Evolutionary conservation across 768 basidiomycete species (phyloP), one percentile per base, ranked within the genome.

Genomic region (Leccinum broughii): DNA sequence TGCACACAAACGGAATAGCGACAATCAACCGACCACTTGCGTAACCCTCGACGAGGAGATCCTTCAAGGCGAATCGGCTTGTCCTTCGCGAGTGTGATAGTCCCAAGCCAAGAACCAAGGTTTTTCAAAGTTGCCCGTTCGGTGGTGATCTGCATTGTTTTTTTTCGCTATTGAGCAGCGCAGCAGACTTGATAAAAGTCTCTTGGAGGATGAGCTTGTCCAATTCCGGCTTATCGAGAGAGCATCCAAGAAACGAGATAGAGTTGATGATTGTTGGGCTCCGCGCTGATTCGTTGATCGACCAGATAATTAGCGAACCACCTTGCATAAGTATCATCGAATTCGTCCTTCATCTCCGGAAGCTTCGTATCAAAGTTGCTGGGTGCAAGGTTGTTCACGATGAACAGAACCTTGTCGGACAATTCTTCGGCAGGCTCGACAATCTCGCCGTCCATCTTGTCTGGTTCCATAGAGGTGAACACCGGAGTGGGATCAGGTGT

Each of bases 271-370:
- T 98, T 97, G 80, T 99, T 99, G 55, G 93, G 93, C 75, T 99
- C 97, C 58, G 90, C 90, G 75, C 90, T 91, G 73, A 98, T 87
- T 39, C 97, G 91, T 70, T 98, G 93, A 68, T 95, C 93, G 37
- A 99, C 95, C 52, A 99, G 83, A 74, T 98, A 99, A 71, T 97
- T 90, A 50, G 97, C 96, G 68, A 99, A 97, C 97, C 97, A 99
- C 51, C 90, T 83, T 8, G 93, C 86, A 70, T 94, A 87, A 44
- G 84, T 80, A 66, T 95, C 90, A 51, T 90, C 83, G 75, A 96
- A 96, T 58, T 91, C 80, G 34, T 85, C 86, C 57, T 81, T 82
- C 89, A 99, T 94, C 68, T 98, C 97, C 34, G 77, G 73, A 37
- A 95, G 77, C 75, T 99, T 99, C 26, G 81, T 67, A 39, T 94